phyloP scores from a whole-genome alignment of 495 filamentous ascomycete species.

The Neurospora tetraspora region DNA sequence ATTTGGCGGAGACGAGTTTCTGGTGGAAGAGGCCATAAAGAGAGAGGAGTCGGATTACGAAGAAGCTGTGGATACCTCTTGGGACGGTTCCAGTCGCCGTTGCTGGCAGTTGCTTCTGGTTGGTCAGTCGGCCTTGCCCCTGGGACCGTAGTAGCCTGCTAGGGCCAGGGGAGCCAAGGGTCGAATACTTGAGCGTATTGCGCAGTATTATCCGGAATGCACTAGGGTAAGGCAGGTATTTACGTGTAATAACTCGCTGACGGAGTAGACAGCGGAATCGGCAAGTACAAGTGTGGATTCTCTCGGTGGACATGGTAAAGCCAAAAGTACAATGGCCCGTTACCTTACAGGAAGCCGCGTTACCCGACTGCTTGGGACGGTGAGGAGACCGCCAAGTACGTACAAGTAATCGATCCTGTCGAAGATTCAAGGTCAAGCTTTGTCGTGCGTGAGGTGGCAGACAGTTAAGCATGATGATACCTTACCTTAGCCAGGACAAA shows the following conservation, averaged over 20 bases:
- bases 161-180: not conserved
- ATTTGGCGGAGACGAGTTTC: not conserved
- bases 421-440: not conserved
- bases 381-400: not conserved
- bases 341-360: not conserved
- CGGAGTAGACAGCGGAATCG: not conserved
- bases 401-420: not conserved
- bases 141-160: not conserved
- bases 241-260: not conserved
- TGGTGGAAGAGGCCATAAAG: not conserved
- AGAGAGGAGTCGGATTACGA: not conserved
- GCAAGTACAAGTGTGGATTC: not conserved
- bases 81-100: not conserved
- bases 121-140: not conserved
- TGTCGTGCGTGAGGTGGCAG: not conserved
- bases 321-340: not conserved
- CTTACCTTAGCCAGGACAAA: not conserved
- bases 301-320: not conserved
- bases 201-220: not conserved
- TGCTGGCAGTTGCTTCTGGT: not conserved
- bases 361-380: not conserved
- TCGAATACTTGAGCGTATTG: not conserved
- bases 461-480: not conserved
- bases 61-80: not conserved
- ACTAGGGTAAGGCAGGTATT: not conserved